These are phyloP conservation scores for Paraconiothyrium brasiliense DNA, from an alignment of 2,329 filamentous ascomycete species.

Conservation along the genomic window DNA sequence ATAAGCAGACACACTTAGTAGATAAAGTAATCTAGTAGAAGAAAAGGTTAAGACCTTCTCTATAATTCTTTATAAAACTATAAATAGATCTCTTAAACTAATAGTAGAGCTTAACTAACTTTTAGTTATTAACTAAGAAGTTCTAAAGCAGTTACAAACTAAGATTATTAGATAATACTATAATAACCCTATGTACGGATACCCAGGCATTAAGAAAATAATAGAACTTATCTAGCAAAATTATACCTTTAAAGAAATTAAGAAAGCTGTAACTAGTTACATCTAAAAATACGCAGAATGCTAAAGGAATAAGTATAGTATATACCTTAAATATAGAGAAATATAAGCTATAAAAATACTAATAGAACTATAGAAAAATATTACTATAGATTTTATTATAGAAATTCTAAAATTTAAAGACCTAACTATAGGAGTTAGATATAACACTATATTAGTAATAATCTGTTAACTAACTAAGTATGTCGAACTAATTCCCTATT, in stretches of 20 bases:
- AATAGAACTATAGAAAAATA: constrained; percentile 2
- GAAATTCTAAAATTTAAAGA: constrained; percentile 14
- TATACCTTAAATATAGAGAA: constrained; percentile 17
- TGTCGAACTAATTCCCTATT: constrained; percentile 2
- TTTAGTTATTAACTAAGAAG: background rate
- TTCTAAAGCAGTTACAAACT: background rate
- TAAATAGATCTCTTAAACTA: background rate
- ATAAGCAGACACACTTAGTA: background rate
- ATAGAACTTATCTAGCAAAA: background rate
- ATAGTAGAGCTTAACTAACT: constrained; percentile 5
- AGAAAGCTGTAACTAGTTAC: background rate
- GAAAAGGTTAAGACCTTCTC: background rate
- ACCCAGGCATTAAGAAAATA: constrained; percentile 4
- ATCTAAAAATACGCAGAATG: constrained; percentile 11
- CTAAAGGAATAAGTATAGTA: constrained; percentile 15
- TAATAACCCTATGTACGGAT: constrained; percentile 1
- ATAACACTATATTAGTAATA: constrained; percentile 11
- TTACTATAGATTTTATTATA: constrained; percentile 19
- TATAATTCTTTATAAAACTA: background rate
- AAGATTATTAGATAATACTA: constrained; percentile 1
- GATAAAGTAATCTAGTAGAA: background rate
- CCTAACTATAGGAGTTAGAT: constrained; percentile 5
- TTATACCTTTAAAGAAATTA: constrained; percentile 2
- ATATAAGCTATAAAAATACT: constrained; percentile 17
- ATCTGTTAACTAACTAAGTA: constrained; percentile 4